phyloP scores from a whole-genome alignment of 257 asterid genomes.

The Cordia subcordata region DNA sequence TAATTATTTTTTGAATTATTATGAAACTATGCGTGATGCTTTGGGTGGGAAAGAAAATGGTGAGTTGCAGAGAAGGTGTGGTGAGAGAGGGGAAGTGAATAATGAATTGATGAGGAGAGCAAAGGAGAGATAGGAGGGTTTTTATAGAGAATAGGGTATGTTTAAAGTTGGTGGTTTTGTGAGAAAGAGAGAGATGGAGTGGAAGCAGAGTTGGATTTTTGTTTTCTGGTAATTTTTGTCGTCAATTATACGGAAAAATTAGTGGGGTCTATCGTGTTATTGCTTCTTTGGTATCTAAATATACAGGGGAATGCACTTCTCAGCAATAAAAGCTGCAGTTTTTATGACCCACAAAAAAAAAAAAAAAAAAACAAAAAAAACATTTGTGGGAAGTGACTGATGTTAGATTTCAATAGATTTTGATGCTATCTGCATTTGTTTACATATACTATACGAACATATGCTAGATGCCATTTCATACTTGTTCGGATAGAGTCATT shows the following conservation, averaged over 20 bases:
- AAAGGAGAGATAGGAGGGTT: slow-evolving; percentile 6
- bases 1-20: background rate
- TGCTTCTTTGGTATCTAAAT: slow-evolving; percentile 10
- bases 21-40: background rate
- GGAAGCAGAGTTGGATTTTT: slow-evolving; percentile 17
- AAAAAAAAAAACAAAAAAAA: background rate
- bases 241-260: slow-evolving; percentile 34
- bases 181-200: slow-evolving; percentile 4
- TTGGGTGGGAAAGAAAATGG: background rate
- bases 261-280: slow-evolving; percentile 35
- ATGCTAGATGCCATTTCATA: no score
- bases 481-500: no score
- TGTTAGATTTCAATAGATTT: background rate
- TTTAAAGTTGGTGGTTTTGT: background rate
- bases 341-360: background rate
- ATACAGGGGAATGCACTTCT: slow-evolving; percentile 17
- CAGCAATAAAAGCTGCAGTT: background rate
- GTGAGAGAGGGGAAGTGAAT: no score
- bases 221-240: slow-evolving; percentile 36
- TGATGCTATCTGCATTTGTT: background rate
- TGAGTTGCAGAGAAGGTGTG: background rate
- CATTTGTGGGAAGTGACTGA: background rate
- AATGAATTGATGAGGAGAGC: slow-evolving; percentile 18
- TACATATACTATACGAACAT: no score
- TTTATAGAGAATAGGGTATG: slow-evolving; percentile 16